phyloP scores from a whole-genome alignment of 140 eudicot species.

The Flaveria floridana region DNA sequence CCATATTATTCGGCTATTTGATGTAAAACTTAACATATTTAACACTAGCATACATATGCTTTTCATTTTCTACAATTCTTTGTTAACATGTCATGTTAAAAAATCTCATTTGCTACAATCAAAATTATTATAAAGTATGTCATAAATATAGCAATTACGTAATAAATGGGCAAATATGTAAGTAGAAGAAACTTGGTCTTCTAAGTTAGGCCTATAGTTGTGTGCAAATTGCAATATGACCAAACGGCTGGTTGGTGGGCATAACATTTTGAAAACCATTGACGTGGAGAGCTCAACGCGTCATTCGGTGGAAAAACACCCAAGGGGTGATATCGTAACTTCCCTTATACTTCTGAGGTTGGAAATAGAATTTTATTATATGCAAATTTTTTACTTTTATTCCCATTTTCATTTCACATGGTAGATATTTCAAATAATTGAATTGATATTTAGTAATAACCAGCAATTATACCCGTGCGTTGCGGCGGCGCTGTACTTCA shows the following conservation, averaged over 20 bases:
- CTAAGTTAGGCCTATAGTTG: constrained; percentile 8
- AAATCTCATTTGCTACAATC: background rate
- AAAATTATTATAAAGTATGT: background rate
- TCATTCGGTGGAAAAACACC: constrained; percentile 24
- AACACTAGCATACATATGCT: too few relatives aligned
- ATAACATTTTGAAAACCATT: constrained; percentile 7
- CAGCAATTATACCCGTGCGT: too few relatives aligned
- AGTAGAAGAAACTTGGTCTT: constrained; percentile 16
- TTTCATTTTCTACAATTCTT: too few relatives aligned
- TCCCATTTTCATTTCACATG: too few relatives aligned
- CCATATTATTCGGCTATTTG: too few relatives aligned
- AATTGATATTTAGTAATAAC: too few relatives aligned
- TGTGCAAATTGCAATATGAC: constrained; percentile 10
- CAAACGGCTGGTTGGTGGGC: constrained; percentile 27
- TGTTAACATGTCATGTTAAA: too few relatives aligned
- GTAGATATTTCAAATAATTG: too few relatives aligned
- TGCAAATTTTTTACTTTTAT: too few relatives aligned
- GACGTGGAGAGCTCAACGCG: constrained; percentile 37
- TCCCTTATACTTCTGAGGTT: background rate
- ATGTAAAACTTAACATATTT: too few relatives aligned
- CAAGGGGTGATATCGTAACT: constrained; percentile 23
- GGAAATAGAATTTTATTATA: too few relatives aligned
- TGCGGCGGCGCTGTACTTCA: too few relatives aligned
- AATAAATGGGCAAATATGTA: constrained; percentile 22
- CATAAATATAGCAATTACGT: background rate